These are phyloP conservation scores for Salix dunnii DNA, from an alignment of 345 rosid species.

Conservation along the genomic window DNA sequence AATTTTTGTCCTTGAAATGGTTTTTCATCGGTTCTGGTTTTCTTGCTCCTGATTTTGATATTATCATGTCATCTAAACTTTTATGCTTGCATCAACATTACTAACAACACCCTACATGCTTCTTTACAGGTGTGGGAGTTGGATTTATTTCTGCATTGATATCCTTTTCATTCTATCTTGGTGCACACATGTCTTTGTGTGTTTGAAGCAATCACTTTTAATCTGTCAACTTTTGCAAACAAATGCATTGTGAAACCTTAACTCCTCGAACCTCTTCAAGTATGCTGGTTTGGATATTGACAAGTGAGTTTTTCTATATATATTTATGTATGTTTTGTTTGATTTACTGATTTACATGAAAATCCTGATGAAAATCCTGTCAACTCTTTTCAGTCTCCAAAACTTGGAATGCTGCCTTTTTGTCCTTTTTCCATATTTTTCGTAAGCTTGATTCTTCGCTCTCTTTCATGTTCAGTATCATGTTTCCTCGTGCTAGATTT, in stretches of 20 bases:
- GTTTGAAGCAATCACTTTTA: not conserved
- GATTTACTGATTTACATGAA: not conserved
- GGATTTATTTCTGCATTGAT: conserved; percentile 94
- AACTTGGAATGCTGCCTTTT: conserved; percentile 97
- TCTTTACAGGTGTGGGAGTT: conserved; percentile 86
- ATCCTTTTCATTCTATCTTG: conserved; percentile 51
- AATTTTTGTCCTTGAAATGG: not conserved
- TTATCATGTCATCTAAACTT: not conserved
- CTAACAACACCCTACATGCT: conserved; percentile 21
- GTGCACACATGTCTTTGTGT: not conserved
- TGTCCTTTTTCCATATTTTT: conserved; percentile 94
- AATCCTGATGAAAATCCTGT: conserved; percentile 10
- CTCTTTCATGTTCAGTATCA: conserved; percentile 7
- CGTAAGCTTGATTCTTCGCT: conserved; percentile 45
- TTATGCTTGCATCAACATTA: not conserved
- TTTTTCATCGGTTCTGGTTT: not conserved
- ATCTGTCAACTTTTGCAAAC: conserved; percentile 6
- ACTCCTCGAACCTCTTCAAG: conserved; percentile 83
- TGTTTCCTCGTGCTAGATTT: not conserved
- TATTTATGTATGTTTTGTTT: not conserved
- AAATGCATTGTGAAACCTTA: conserved; percentile 53
- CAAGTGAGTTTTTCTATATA: conserved; percentile 61
- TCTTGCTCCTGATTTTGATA: not conserved
- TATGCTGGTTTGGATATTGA: conserved; percentile 97
- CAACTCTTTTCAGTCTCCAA: conserved; percentile 64